Percentiles rank a stretch among this genome's conserved stretches.
These are phyloP conservation scores for Sordaria brevicollis DNA, from an alignment of 495 filamentous ascomycete species.

Conservation along the genomic window DNA sequence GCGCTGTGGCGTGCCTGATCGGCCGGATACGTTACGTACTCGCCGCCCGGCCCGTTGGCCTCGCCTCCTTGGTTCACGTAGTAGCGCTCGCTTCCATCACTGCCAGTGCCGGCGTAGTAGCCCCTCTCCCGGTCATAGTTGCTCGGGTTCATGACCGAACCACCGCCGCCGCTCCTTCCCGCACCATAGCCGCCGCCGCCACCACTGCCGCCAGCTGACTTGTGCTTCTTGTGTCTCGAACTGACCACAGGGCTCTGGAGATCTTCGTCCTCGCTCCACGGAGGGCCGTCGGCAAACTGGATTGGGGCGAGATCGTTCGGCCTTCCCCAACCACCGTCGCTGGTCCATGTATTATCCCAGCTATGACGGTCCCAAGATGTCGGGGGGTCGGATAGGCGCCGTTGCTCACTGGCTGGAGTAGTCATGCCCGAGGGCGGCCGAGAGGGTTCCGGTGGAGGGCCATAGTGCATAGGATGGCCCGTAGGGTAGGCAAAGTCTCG, in stretches of 20 bases:
- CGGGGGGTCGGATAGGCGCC: slow-evolving; percentile 73
- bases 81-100: slow-evolving; percentile 69
- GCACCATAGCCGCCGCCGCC: slow-evolving; percentile 24
- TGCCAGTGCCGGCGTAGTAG: slow-evolving; percentile 54
- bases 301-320: slow-evolving; percentile 68
- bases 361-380: slow-evolving; percentile 49
- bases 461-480: slow-evolving; percentile 83
- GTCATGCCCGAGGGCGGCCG: slow-evolving; percentile 60
- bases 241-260: slow-evolving; percentile 79
- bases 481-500: slow-evolving; percentile 91
- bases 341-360: slow-evolving; percentile 40
- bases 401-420: slow-evolving; percentile 74
- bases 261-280: slow-evolving; percentile 97
- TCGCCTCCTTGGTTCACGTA: slow-evolving; percentile 64
- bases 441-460: slow-evolving; percentile 68
- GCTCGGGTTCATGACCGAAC: slow-evolving; percentile 29
- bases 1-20: slow-evolving; percentile 45
- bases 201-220: slow-evolving; percentile 49
- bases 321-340: slow-evolving; percentile 27
- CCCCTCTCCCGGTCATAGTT: slow-evolving; percentile 46
- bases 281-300: slow-evolving; percentile 82
- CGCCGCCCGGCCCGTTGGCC: slow-evolving; percentile 63
- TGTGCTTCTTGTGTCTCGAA: slow-evolving; percentile 73
- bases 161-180: slow-evolving; percentile 19
- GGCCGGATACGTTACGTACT: slow-evolving; percentile 69